Conservation (phyloP, 768 basidiomycete genomes). For the Udeniomyces megalosporus region DNA sequence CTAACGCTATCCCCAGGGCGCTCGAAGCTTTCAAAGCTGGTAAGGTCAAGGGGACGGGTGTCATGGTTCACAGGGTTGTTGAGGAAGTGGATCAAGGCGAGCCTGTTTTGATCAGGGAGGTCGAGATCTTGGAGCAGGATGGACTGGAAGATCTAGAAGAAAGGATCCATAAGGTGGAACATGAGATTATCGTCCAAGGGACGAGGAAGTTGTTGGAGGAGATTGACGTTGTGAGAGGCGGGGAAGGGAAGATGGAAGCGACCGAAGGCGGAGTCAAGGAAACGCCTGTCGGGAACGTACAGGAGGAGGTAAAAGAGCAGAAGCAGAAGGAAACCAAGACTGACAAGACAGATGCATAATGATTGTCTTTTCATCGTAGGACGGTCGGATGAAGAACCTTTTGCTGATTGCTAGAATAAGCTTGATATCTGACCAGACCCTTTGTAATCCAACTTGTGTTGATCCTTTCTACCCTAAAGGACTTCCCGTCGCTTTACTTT, state of each 20-base stretch:
- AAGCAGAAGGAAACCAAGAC: too few species aligned
- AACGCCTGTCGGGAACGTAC: too few species aligned
- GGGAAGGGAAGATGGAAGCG: background rate
- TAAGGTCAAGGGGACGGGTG: slow-evolving; percentile 60
- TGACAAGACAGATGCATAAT: too few species aligned
- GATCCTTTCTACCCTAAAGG: too few species aligned
- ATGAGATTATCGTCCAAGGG: slow-evolving; percentile 78
- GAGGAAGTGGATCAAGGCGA: slow-evolving; percentile 85
- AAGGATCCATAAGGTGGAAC: slow-evolving; percentile 67
- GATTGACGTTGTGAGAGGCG: background rate
- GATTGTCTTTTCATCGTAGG: too few species aligned
- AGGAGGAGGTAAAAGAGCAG: too few species aligned
- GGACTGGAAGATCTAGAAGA: slow-evolving; percentile 44
- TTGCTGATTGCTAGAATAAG: too few species aligned
- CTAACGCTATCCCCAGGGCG: slow-evolving; percentile 75
- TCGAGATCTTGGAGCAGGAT: slow-evolving; percentile 58
- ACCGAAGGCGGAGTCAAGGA: background rate
- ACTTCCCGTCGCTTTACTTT: too few species aligned
- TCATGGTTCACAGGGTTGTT: slow-evolving; percentile 88
- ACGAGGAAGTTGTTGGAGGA: slow-evolving; percentile 49
- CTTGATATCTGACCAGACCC: too few species aligned
- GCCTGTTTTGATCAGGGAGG: slow-evolving; percentile 63
- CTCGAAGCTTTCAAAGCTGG: slow-evolving; percentile 75
- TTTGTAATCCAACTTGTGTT: too few species aligned
- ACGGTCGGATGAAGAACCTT: too few species aligned